A percentile compares a stretch with the other conserved stretches of the same genome.
phyloP scores from a whole-genome alignment of 2,329 filamentous ascomycete genomes.

The Harringtonia aguacate region DNA sequence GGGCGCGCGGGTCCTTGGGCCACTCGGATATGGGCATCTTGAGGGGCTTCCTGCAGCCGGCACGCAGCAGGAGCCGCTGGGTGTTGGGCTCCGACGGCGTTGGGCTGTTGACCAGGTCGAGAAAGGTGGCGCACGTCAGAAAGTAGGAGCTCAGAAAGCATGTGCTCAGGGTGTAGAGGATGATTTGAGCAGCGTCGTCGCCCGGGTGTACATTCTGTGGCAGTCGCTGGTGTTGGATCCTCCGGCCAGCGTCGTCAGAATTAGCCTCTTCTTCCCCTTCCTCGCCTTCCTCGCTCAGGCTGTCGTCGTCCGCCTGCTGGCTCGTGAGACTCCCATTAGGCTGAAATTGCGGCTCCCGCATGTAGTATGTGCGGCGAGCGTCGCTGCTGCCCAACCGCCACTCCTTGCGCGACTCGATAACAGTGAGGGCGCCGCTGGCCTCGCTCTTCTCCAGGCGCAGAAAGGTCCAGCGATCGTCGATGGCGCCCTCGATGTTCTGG shows the following conservation, averaged over 20 bases:
- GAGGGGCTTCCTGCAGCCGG: conserved; percentile 28
- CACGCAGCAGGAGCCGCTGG: conserved; percentile 36
- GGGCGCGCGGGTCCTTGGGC: conserved; percentile 20
- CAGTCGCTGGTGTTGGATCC: not conserved
- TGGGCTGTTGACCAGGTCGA: conserved; percentile 49
- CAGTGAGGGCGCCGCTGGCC: conserved; percentile 41
- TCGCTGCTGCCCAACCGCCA: conserved; percentile 45
- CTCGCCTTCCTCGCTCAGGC: no score
- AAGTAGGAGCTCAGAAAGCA: conserved; percentile 47
- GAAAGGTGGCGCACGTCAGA: conserved; percentile 37
- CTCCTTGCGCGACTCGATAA: conserved; percentile 62
- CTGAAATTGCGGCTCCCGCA: conserved; percentile 38
- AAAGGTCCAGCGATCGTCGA: conserved; percentile 67
- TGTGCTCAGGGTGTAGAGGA: conserved; percentile 38
- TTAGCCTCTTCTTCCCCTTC: no score
- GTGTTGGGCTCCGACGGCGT: conserved; percentile 18
- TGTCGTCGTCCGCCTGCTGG: not conserved
- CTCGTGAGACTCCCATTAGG: no score
- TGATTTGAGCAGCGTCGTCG: conserved; percentile 27
- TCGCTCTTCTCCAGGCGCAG: conserved; percentile 53
- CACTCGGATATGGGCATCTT: conserved; percentile 20
- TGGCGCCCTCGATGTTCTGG: conserved; percentile 56
- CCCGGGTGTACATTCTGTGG: conserved; percentile 37
- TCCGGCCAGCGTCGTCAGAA: conserved; percentile 16
- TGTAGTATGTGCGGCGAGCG: conserved; percentile 57